A percentile compares a stretch with the other conserved stretches of the same genome.
Conservation (phyloP, 78 protist genomes). For the slime mould (Dictyostelium discoideum) region dicty_2.7 NC_007089.4:6016501-6017000, state of each 20-base stretch:
- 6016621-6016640: not conserved
- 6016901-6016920: not conserved
- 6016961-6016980: not conserved
- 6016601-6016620: conserved; percentile 19
- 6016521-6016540: conserved; percentile 46
- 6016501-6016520: conserved; percentile 29
- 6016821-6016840: not conserved
- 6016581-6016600: not conserved
- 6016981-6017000: not conserved
- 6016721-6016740: conserved; percentile 5
- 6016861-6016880: conserved; percentile 25
- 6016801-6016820: not conserved
- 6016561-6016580: not conserved
- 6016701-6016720: not conserved
- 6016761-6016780: not conserved
- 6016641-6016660: not conserved
- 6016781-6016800: not conserved
- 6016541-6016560: conserved; percentile 39
- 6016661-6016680: not conserved
- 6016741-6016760: conserved; percentile 23
- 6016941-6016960: not conserved
- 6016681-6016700: conserved; percentile 42
- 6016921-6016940: not conserved
- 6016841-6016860: conserved; percentile 13
- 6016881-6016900: not conserved